phyloP scores from a whole-genome alignment of 2,329 filamentous ascomycete genomes.

The Phialophora chinensis region DNA sequence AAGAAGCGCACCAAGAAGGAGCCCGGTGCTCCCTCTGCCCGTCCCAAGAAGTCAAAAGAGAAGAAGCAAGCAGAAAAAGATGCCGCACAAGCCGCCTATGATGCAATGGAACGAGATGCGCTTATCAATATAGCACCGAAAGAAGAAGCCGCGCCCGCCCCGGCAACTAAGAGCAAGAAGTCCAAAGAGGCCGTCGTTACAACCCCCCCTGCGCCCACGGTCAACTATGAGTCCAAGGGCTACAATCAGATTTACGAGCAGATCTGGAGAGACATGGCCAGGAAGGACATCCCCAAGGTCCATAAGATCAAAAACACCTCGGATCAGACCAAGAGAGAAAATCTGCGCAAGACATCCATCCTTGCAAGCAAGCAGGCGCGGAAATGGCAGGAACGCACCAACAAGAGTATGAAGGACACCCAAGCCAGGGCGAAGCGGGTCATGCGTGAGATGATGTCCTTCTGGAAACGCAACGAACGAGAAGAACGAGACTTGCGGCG shows the following conservation, averaged over 20 bases:
- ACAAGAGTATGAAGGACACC: slow-evolving; percentile 97
- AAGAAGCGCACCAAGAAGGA: slow-evolving; percentile 62
- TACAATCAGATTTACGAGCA: slow-evolving; percentile 98
- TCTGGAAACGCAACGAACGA: slow-evolving; percentile 98
- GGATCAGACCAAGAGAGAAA: slow-evolving; percentile 85
- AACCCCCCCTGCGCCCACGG: slow-evolving; percentile 57
- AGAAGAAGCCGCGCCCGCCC: slow-evolving; percentile 58
- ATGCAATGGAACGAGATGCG: slow-evolving; percentile 61
- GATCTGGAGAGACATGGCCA: slow-evolving; percentile 92
- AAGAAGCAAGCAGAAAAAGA: slow-evolving; percentile 73
- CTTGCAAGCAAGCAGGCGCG: slow-evolving; percentile 96
- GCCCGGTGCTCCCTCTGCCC: slow-evolving; percentile 55
- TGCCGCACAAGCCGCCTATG: slow-evolving; percentile 85
- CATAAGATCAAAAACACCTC: slow-evolving; percentile 87
- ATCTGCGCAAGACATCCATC: slow-evolving; percentile 95
- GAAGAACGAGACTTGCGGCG: slow-evolving; percentile 95
- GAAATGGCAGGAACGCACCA: slow-evolving; percentile 94
- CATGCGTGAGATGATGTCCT: slow-evolving; percentile 99
- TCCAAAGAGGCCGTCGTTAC: slow-evolving; percentile 50
- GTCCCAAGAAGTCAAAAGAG: slow-evolving; percentile 86
- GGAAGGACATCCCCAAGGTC: slow-evolving; percentile 92
- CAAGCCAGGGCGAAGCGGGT: slow-evolving; percentile 96
- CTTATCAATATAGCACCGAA: slow-evolving; percentile 60
- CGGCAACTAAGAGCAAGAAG: slow-evolving; percentile 52
- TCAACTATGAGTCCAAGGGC: slow-evolving; percentile 81